Percentiles rank a stretch among this genome's conserved stretches.
These are phyloP conservation scores for Parachaetomium inaequale DNA, from an alignment of 495 filamentous ascomycete genomes.

Conservation along the genomic window DNA sequence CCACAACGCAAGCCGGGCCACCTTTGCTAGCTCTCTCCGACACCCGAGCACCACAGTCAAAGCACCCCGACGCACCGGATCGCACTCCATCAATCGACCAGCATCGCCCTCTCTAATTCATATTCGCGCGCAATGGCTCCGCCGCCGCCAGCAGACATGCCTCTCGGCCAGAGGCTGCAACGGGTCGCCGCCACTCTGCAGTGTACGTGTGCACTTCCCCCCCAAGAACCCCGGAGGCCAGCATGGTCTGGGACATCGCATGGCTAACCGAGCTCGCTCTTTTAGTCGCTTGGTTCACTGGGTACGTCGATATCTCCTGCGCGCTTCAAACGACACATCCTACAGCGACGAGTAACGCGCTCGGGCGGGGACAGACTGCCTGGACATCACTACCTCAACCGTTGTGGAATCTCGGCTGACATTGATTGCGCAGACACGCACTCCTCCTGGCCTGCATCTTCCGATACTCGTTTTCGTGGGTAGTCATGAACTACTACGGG, in stretches of 20 bases:
- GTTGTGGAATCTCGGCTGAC: not conserved
- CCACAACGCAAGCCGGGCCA: slow-evolving; percentile 23
- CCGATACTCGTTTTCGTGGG: slow-evolving; percentile 76
- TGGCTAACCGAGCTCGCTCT: slow-evolving; percentile 26
- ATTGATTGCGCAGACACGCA: slow-evolving; percentile 59
- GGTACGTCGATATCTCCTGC: slow-evolving; percentile 55
- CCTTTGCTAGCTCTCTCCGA: slow-evolving; percentile 19
- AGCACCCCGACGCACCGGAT: slow-evolving; percentile 7
- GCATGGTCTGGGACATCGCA: not conserved
- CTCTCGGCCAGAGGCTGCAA: slow-evolving; percentile 69
- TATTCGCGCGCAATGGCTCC: slow-evolving; percentile 60
- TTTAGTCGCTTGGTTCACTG: slow-evolving; percentile 75
- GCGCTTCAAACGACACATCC: not conserved
- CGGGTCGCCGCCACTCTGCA: slow-evolving; percentile 82
- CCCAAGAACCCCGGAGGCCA: not conserved
- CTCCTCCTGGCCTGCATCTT: slow-evolving; percentile 75
- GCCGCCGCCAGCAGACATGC: slow-evolving; percentile 66
- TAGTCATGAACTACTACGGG: slow-evolving; percentile 77
- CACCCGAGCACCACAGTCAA: slow-evolving; percentile 3
- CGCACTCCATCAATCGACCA: not conserved
- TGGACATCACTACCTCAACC: not conserved
- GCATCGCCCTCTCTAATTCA: slow-evolving; percentile 11
- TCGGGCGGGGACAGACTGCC: not conserved
- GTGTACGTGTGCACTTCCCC: slow-evolving; percentile 52
- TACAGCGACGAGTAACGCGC: not conserved